Evolutionary conservation across 768 basidiomycete species (phyloP).

Genomic region (Rhodotorula paludigena): DNA sequence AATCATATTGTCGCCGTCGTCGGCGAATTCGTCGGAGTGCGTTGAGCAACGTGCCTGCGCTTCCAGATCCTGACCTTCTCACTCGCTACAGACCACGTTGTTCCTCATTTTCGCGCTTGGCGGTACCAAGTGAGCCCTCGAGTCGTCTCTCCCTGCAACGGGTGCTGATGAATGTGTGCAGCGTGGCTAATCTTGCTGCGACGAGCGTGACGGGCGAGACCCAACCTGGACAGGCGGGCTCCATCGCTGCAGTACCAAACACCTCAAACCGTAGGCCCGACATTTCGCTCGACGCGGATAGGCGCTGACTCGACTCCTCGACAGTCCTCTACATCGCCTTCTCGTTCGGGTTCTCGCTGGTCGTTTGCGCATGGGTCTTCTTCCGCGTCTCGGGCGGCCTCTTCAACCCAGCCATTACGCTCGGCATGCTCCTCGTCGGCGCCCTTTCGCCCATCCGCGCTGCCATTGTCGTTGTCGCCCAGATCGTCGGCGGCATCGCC

Average conservation of each 20-base stretch:
- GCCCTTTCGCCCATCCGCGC: constrained; percentile 47
- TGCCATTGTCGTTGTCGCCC: constrained; percentile 44
- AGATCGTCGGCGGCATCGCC: constrained; percentile 49
- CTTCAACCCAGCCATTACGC: constrained; percentile 42
- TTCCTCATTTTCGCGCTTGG: constrained; percentile 9
- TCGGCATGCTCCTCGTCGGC: constrained; percentile 48
- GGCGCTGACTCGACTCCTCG: background rate
- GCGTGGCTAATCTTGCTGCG: background rate
- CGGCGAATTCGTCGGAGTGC: constrained; percentile 21
- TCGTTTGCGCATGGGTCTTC: background rate
- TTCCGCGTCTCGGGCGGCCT: background rate
- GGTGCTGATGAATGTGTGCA: background rate
- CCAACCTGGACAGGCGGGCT: constrained; percentile 10
- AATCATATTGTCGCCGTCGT: constrained; percentile 18
- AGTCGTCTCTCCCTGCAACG: constrained; percentile 22
- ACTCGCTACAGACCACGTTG: background rate
- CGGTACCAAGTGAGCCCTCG: constrained; percentile 9
- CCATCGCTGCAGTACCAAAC: constrained; percentile 23
- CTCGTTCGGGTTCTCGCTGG: constrained; percentile 1
- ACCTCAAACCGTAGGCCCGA: constrained; percentile 32
- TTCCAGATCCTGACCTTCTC: background rate
- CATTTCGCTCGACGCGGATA: too few species aligned
- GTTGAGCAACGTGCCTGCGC: too few species aligned
- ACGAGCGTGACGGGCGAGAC: constrained; percentile 17
- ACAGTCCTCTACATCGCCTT: constrained; percentile 18